Evolutionary conservation across 2,329 filamentous ascomycete species (phyloP).

Genomic region (Zymoseptoria tritici): DNA sequence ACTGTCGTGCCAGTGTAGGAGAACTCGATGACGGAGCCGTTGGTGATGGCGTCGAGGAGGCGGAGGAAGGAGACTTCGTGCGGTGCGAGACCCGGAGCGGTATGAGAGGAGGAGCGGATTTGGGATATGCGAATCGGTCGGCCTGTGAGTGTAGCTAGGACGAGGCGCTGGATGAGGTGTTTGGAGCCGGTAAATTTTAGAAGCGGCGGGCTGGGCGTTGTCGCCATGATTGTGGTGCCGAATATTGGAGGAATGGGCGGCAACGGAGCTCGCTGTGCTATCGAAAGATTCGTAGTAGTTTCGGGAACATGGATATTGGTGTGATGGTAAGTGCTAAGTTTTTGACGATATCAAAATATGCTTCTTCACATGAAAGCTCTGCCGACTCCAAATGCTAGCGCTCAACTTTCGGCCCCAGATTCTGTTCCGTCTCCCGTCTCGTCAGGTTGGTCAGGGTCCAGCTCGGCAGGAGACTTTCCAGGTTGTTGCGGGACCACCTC

Average conservation of each 20-base stretch:
- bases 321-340: neutral
- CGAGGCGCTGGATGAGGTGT: slow-evolving; percentile 72
- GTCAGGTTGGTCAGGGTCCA: too few relatives aligned
- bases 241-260: neutral
- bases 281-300: neutral
- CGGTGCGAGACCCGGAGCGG: slow-evolving; percentile 78
- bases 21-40: slow-evolving; percentile 90
- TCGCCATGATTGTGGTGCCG: slow-evolving; percentile 18
- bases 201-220: slow-evolving; percentile 21
- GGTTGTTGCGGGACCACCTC: too few relatives aligned
- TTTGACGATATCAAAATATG: neutral
- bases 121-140: slow-evolving; percentile 84
- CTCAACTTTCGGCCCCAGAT: too few relatives aligned
- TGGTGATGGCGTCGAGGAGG: slow-evolving; percentile 88
- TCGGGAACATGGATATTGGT: neutral
- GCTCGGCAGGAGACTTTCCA: too few relatives aligned
- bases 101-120: slow-evolving; percentile 80
- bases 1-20: slow-evolving; percentile 93
- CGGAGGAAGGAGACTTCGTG: slow-evolving; percentile 95
- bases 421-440: too few relatives aligned
- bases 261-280: neutral
- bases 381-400: neutral
- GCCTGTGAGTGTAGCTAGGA: slow-evolving; percentile 86
- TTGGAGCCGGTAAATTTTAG: slow-evolving; percentile 69
- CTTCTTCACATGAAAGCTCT: neutral